Percentiles rank a stretch among this genome's conserved stretches.
Conservation (phyloP, 768 basidiomycete species). For the Termitomyces sp. region DNA sequence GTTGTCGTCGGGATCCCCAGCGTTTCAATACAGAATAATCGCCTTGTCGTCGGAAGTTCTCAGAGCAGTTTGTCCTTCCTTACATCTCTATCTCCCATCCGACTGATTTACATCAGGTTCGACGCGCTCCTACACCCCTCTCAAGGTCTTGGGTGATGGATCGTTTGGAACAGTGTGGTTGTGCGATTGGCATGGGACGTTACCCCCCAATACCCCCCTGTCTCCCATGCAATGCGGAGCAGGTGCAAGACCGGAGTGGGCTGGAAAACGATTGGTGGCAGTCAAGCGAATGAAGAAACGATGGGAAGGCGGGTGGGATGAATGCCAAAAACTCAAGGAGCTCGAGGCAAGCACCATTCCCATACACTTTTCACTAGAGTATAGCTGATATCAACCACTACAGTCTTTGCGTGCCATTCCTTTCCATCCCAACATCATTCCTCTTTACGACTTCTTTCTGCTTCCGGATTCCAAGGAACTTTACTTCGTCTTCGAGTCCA, state of each 20-base stretch:
- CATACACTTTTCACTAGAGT: slow-evolving; percentile 9
- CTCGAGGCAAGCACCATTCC: slow-evolving; percentile 65
- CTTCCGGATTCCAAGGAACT: slow-evolving; percentile 94
- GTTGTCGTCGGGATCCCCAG: slow-evolving; percentile 73
- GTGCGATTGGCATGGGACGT: slow-evolving; percentile 97
- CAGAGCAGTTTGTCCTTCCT: slow-evolving; percentile 55
- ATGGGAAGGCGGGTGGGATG: slow-evolving; percentile 98
- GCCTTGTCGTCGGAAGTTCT: slow-evolving; percentile 70
- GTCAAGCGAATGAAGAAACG: slow-evolving; percentile 98
- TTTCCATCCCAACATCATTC: slow-evolving; percentile 96
- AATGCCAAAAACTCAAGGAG: slow-evolving; percentile 93
- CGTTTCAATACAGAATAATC: slow-evolving; percentile 65
- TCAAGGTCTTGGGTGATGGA: slow-evolving; percentile 97
- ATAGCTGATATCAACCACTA: slow-evolving; percentile 15
- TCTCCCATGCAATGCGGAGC: slow-evolving; percentile 96
- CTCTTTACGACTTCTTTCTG: slow-evolving; percentile 98
- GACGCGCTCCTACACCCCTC: slow-evolving; percentile 84
- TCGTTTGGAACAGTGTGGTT: slow-evolving; percentile 99
- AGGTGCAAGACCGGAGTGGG: slow-evolving; percentile 90
- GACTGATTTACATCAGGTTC: slow-evolving; percentile 50
- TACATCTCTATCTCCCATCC: slow-evolving; percentile 5
- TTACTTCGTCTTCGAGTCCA: slow-evolving; percentile 99
- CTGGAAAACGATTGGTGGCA: slow-evolving; percentile 91
- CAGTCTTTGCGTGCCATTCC: slow-evolving; percentile 94
- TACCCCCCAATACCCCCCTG: slow-evolving; percentile 86